Evolutionary conservation across 2,329 filamentous ascomycete genomes (phyloP), one percentile per base, ranked within the genome.

Genomic region (Hortaea werneckii): DNA sequence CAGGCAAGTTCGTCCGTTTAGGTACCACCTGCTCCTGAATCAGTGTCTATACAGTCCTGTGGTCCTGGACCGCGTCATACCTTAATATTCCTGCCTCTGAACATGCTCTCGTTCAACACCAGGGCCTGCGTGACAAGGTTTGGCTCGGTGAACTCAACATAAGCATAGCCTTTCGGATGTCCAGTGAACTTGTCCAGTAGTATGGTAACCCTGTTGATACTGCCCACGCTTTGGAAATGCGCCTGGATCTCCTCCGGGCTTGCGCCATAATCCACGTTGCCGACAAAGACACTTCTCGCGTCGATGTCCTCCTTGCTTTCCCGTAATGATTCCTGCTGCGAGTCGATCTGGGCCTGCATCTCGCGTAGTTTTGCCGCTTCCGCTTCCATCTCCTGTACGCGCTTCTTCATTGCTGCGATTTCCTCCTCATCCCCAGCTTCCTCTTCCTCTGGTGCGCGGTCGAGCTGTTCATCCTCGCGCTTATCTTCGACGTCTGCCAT

Each of bases 161-260:
- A 98, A 62, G 92, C 92, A 71, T 98, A 98, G 54, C 92, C 92
- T 75, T 98, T 98, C n/a, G 92, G 92, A 74, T 96, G 89, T 54
- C 92, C 92, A 8, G 89, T 95, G 64, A 95, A 96, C 73, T 98
- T 98, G 72, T 98, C 92, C 57, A 98, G 73, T 57, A 98, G 73
- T 56, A 98, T 98, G 1, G 92, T 98, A 49, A 98, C 92, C 50
- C 92, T 84, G 69, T 98, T 98, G 74, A 98, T 98, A 56, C 85
- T 87, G 50, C 92, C 92, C 60, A 88, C 94, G 73, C 83, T 94
- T 74, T 95, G 88, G 72, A 98, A 98, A 64, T 98, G 92, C 49
- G 88, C 87, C 73, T 98, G 92, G 48, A 98, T 92, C 72, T 98
- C 92, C 70, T 98, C 92, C 2, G 92, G 92, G 27, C 88, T 94